Base-by-base conservation (phyloP, 1,284 basidiomycete species). In the Pseudozyma pruni region DNA sequence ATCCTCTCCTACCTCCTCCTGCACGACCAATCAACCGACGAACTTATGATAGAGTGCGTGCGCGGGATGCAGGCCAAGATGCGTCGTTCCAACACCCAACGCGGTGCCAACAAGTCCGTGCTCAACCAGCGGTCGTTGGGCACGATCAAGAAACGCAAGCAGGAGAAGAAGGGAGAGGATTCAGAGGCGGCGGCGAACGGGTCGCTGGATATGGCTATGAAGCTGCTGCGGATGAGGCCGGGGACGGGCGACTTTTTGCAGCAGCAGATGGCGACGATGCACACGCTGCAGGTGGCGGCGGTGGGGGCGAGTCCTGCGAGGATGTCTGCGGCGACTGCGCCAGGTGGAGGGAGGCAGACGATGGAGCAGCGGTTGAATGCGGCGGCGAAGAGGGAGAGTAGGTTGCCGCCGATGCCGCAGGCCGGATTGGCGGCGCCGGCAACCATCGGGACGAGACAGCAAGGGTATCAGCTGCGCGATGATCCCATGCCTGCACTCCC, bases 131-230 rank as follows among this genome's bases (percentile, higher is more conserved):
- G 87, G 17, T 98, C 96, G 82, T 87, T 98, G 16, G 95, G 95
- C 8, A 99, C 96, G 4, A 98, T 99, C 83, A 90, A 90, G 83
- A 90, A 95, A 79, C 88, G 93, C 64, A 98, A 98, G 86, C 89
- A 89, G 80, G 92, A 94, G 84, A 98, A 95, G 86, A 87, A 89
- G 76, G 87, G 92, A 38, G 79, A 76, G 33, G 77, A 76, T 38
- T 42, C 52, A 27, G 57, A 70, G 8, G 43, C 62, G 11, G 56
- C 58, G 4, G 63, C 72, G 17, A 63, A 63, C 39, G 59, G 67
- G 13, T 43, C 46, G 10, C 34, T 70, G 34, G 72, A 77, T 42
- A 77, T 77, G 75, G 75, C 75, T 17, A 77, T 78, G 76, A 71
- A 71, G 54, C 56, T 78, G 43, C 43, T 78, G 22, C 58, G 76